Base-by-base conservation (phyloP, 2,329 filamentous ascomycete species). In the Diaporthe destruens region DNA sequence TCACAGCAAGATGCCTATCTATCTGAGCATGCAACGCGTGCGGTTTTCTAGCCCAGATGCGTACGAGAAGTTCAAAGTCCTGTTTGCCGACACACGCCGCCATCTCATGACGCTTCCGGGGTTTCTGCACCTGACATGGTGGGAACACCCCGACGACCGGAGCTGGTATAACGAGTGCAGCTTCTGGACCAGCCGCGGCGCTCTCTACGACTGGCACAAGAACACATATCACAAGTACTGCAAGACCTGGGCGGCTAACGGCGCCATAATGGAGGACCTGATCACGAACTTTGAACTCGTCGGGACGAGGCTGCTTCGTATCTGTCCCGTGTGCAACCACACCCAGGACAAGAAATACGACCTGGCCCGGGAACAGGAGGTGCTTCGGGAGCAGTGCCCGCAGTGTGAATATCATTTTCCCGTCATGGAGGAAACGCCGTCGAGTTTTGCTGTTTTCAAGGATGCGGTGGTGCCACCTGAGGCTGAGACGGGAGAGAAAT, bases 181-280 rank as follows among this genome's bases (percentile, higher is more conserved):
- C 6, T 71, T 71, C 36, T 71, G 55, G 68, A 71, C 68, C n/a
- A 71, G 68, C 54, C 68, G 68, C 18, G 68, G 68, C 4, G 68
- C 68, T 4, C 34, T 71, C n/a, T 71, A 71, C 53, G 68, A 71
- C 29, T 71, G 68, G 68, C 68, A 71, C 68, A 71, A 71, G 42
- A 55, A 71, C n/a, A 71, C 68, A 12, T 71, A 71, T n/a, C 68
- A 71, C 68, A 71, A 71, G 56, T 71, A 65, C 32, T 71, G 68
- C 56, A 71, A 65, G 39, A 8, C 68, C 18, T 71, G 68, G 68
- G 56, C 56, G 36, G 54, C 56, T 18, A 71, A 71, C n/a, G 56
- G 68, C 29, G 68, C 68, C 44, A 71, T 71, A 8, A 71, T 71
- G 68, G 68, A 71, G 39, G 56, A 65, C 34, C 39, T 71, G 14